Percentiles rank a stretch among this genome's conserved stretches.
Conservation (phyloP, 1,284 basidiomycete species). For the Exobasidium rhododendri region DNA sequence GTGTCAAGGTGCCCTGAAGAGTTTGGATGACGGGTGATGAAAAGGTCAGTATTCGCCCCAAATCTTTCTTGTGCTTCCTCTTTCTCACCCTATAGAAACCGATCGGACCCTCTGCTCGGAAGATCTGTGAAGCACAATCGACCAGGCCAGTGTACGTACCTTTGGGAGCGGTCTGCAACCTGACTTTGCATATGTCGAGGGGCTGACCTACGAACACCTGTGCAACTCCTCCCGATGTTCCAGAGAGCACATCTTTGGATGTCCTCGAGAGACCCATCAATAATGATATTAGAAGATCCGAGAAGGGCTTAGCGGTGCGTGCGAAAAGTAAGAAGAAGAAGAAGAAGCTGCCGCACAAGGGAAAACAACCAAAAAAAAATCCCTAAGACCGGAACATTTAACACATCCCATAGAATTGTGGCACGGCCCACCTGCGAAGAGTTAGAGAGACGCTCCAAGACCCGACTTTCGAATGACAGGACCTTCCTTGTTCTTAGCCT, state of each 20-base stretch:
- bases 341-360: no score
- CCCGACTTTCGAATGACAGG: no score
- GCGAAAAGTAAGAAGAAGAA: no score
- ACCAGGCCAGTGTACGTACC: conserved; percentile 84
- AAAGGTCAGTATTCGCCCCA: no score
- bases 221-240: conserved; percentile 76
- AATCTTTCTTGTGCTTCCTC: no score
- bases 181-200: conserved; percentile 92
- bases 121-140: conserved; percentile 79
- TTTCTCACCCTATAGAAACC: conserved; percentile 86
- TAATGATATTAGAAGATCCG: no score
- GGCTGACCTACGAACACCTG: conserved; percentile 85
- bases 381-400: no score
- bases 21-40: neutral
- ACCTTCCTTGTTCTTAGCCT: no score
- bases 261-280: conserved; percentile 13
- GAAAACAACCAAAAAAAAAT: no score
- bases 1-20: conserved; percentile 74
- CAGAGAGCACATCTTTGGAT: conserved; percentile 15
- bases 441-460: no score
- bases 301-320: no score
- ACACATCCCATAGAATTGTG: no score
- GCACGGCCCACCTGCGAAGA: neutral
- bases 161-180: conserved; percentile 89
- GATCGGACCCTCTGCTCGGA: conserved; percentile 84